Conservation (phyloP, 2,329 filamentous ascomycete species). For the Aphanocladium album region DNA sequence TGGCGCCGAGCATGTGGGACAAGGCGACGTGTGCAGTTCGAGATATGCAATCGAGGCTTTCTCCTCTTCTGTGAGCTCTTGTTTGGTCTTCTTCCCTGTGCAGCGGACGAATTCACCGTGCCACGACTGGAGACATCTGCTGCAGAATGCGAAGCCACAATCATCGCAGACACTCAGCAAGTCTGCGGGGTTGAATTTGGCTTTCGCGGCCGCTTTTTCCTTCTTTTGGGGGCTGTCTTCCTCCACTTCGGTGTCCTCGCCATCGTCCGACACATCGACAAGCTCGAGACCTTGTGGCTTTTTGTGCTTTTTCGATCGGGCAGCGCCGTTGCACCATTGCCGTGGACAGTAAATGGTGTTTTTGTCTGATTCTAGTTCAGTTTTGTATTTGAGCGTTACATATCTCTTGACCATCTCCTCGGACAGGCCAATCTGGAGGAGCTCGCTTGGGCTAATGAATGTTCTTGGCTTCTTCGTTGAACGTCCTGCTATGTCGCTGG, state of each 20-base stretch:
- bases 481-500: constrained; percentile 18
- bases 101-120: constrained; percentile 79
- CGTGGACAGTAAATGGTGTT: constrained; percentile 89
- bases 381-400: constrained; percentile 86
- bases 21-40: constrained; percentile 73
- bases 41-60: constrained; percentile 84
- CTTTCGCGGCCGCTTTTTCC: constrained; percentile 16
- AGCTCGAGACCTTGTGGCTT: constrained; percentile 65
- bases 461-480: constrained; percentile 53
- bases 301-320: constrained; percentile 67
- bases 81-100: constrained; percentile 58
- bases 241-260: constrained; percentile 42
- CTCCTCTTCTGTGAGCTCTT: constrained; percentile 77
- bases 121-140: constrained; percentile 68
- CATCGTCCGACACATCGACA: constrained; percentile 47
- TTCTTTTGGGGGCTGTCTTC: constrained; percentile 21
- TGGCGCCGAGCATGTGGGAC: constrained; percentile 79
- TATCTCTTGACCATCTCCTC: constrained; percentile 77
- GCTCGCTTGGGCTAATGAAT: constrained; percentile 74
- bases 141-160: constrained; percentile 85
- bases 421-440: constrained; percentile 69
- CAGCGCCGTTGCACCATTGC: constrained; percentile 86
- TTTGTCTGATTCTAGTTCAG: constrained; percentile 85
- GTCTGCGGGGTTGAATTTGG: constrained; percentile 47
- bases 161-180: constrained; percentile 82